Evolutionary conservation across 2,329 filamentous ascomycete genomes (phyloP), one percentile per base, ranked within the genome.

Genomic region (Aspergillus uvarum): DNA sequence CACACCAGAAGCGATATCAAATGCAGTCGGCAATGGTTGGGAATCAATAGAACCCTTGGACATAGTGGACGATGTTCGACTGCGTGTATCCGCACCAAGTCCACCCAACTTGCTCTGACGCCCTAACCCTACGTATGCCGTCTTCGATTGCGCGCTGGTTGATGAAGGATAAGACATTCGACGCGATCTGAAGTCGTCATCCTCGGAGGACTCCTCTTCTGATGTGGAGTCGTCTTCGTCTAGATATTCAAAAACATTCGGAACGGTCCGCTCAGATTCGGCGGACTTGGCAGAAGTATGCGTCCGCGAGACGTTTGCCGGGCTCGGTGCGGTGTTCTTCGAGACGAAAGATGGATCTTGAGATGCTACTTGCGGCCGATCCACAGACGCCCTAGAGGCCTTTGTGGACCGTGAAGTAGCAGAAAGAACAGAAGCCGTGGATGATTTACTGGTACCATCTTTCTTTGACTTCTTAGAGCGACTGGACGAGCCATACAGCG

Each of bases 181-280:
- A n/a, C 29, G 51, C n/a, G 61, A 29, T 38, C 61, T 62, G 47
- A 63, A 60, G 35, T 64, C 59, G 26, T 68, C 63, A 11, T 64
- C 66, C 1, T 63, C 68, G 2, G 65, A 67, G 24, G 65, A 58
- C 1, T 67, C 67, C 19, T 66, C 63, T 2, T 65, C 67, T 16
- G 65, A 65, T 29, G 62, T 65, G 31, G 59, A 64, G 16, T 65
- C 56, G 12, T 63, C 66, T 12, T 72, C 64, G 21, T 77, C 74
- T 6, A 78, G 67, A 50, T 74, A 78, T 49, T 78, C 70, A 63
- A 78, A 78, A 8, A 78, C 76, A 65, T 77, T 72, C 4, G 75
- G 74, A 14, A 65, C 52, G 44, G 64, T 68, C 42, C 63, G 66
- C 26, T 66, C 52, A 4, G 65, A 38, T 31, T 62, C 67, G 24